Conservation (phyloP, 2,329 filamentous ascomycete species). For the Fusarium albidum region DNA sequence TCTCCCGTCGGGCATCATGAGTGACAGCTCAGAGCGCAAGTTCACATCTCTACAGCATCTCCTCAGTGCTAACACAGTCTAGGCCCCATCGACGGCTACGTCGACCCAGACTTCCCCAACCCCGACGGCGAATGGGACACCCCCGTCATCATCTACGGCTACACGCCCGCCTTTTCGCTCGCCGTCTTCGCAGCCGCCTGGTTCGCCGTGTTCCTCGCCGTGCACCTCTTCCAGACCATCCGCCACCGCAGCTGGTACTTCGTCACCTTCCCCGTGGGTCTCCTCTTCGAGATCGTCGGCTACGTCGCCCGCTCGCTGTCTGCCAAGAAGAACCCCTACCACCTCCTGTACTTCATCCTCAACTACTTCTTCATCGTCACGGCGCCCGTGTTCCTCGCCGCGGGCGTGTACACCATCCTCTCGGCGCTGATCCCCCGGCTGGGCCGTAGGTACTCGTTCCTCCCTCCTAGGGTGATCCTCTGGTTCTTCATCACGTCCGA, state of each 20-base stretch:
- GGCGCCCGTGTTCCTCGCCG: conserved; percentile 65
- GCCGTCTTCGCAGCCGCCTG: conserved; percentile 52
- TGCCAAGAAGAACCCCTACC: conserved; percentile 59
- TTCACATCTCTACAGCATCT: neutral
- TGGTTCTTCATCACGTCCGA: conserved; percentile 64
- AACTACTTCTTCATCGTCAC: conserved; percentile 70
- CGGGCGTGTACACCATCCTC: conserved; percentile 63
- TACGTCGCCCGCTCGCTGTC: conserved; percentile 59
- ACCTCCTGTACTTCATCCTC: conserved; percentile 63
- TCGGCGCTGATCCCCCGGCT: conserved; percentile 57
- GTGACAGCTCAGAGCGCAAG: conserved; percentile 20
- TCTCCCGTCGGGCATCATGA: conserved; percentile 19
- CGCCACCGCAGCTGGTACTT: conserved; percentile 56
- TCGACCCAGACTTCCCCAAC: conserved; percentile 62
- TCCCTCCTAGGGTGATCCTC: conserved; percentile 57
- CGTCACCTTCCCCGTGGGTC: conserved; percentile 52
- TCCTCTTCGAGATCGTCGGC: conserved; percentile 58
- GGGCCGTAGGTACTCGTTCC: conserved; percentile 52
- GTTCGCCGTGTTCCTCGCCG: conserved; percentile 51
- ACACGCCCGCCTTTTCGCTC: conserved; percentile 56
- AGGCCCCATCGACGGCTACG: conserved; percentile 47
- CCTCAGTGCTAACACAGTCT: too few species aligned
- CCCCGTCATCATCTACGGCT: conserved; percentile 59
- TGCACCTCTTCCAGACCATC: conserved; percentile 49
- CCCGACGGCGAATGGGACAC: conserved; percentile 55